Evolutionary conservation across 225 moss, liverwort and hornwort genomes (phyloP).

Genomic region (Pleurozium schreberi): DNA sequence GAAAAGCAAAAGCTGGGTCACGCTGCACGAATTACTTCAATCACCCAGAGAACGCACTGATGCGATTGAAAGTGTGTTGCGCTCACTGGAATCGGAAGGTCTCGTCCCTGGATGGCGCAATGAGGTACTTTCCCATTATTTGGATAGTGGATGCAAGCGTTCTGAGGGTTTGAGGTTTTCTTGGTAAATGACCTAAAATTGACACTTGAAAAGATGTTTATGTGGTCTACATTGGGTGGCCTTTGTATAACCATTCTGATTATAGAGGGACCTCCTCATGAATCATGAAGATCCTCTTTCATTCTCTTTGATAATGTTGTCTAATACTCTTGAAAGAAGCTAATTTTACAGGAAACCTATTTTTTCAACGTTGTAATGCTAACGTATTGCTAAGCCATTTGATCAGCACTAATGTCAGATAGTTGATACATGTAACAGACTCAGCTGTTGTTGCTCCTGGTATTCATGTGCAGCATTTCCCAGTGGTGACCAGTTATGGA

Average conservation of each 20-base stretch:
- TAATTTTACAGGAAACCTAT: too few relatives aligned
- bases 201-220: background rate
- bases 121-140: constrained; percentile 35
- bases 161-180: background rate
- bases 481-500: constrained; percentile 64
- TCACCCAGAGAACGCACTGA: constrained; percentile 51
- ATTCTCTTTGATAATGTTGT: background rate
- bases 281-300: background rate
- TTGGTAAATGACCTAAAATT: background rate
- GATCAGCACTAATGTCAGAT: background rate
- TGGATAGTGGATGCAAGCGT: background rate
- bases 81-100: constrained; percentile 52
- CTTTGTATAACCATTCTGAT: background rate
- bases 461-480: constrained; percentile 49
- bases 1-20: constrained; percentile 3
- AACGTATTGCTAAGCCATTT: background rate
- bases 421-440: background rate
- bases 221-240: background rate
- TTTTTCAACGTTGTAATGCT: background rate
- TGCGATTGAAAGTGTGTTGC: constrained; percentile 49
- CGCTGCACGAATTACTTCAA: constrained; percentile 34
- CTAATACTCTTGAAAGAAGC: background rate
- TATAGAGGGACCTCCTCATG: background rate
- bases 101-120: constrained; percentile 89
- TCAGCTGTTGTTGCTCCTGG: background rate